A percentile compares a stretch with the other conserved stretches of the same genome.
These are phyloP conservation scores for Kalanchoe fedtschenkoi DNA, from an alignment of 164 flowering plant species.

Conservation along the genomic window DNA sequence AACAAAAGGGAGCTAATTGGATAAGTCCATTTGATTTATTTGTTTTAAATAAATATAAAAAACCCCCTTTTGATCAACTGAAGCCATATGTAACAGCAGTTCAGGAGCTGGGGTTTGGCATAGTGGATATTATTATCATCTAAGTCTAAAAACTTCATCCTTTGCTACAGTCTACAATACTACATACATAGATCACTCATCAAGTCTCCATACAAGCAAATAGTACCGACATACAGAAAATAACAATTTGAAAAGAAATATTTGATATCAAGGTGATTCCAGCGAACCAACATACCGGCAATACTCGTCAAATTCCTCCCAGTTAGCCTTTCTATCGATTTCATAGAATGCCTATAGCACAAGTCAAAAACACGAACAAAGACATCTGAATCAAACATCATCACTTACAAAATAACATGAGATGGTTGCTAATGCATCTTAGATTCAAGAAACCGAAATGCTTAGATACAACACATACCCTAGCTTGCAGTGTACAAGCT, in stretches of 20 bases:
- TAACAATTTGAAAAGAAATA: too few species aligned
- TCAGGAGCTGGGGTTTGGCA: neutral
- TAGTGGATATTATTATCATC: neutral
- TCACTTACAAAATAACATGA: neutral
- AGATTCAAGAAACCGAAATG: neutral
- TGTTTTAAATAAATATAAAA: too few species aligned
- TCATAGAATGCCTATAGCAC: conserved; percentile 42
- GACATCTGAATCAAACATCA: neutral
- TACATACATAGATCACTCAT: neutral
- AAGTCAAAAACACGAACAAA: neutral
- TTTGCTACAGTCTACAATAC: neutral
- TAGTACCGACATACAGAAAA: too few species aligned
- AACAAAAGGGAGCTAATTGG: too few species aligned
- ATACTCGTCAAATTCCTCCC: conserved; percentile 53
- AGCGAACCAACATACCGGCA: conserved; percentile 48
- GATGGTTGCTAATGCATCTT: too few species aligned
- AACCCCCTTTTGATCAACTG: too few species aligned
- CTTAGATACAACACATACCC: conserved; percentile 19
- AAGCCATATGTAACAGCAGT: too few species aligned
- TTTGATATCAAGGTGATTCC: too few species aligned
- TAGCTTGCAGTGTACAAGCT: conserved; percentile 34
- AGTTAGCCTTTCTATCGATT: conserved; percentile 56
- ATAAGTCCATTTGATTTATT: too few species aligned
- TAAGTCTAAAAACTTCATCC: neutral
- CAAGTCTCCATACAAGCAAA: neutral